Evolutionary conservation across 345 rosid genomes (phyloP).

Genomic region (Xanthoceras sorbifolium): DNA sequence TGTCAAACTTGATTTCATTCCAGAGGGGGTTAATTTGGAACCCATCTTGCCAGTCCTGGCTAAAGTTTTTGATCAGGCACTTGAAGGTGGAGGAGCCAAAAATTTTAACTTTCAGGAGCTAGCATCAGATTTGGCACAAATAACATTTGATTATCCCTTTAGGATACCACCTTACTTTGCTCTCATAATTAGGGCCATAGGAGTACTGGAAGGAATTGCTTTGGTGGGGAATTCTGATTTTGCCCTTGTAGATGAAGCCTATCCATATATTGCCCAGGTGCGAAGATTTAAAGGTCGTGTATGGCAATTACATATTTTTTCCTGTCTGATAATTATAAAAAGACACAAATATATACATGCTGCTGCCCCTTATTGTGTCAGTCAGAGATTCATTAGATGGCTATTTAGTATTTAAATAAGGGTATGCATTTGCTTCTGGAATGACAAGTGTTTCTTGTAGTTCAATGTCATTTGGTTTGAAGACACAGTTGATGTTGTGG

Average conservation of each 20-base stretch:
- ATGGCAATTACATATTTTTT: constrained; percentile 1
- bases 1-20: constrained; percentile 90
- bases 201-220: constrained; percentile 96
- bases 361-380: neutral
- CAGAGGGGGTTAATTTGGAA: constrained; percentile 92
- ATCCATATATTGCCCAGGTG: constrained; percentile 98
- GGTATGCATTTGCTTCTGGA: neutral
- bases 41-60: constrained; percentile 95
- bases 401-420: neutral
- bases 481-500: neutral
- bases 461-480: neutral
- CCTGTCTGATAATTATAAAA: constrained; percentile 11
- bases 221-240: constrained; percentile 93
- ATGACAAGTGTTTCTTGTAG: neutral
- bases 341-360: neutral
- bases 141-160: constrained; percentile 96
- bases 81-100: constrained; percentile 98
- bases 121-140: constrained; percentile 94
- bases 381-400: neutral
- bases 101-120: constrained; percentile 90
- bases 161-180: constrained; percentile 98
- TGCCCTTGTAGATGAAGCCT: constrained; percentile 95
- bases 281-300: constrained; percentile 9
- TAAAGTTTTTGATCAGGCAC: constrained; percentile 98
- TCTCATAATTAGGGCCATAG: constrained; percentile 92